Base-by-base conservation (phyloP, 345 rosid genomes). In the Brassica incana region DNA sequence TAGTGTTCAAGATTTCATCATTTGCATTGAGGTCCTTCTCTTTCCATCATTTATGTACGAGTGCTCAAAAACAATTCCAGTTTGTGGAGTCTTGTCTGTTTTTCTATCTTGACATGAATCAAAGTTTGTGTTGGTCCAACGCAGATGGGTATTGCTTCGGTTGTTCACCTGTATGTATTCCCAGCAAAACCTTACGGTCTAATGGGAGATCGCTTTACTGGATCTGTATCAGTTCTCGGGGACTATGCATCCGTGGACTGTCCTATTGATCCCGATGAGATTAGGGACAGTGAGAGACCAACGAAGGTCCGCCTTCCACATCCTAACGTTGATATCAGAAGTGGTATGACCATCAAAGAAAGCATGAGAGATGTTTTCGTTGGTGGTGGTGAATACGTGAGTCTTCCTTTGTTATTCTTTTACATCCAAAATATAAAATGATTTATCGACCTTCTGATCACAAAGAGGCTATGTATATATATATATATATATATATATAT, bases 121-220 rank as follows among this genome's bases (percentile, higher is more conserved):
- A 74, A 77, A 45, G 83, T 74, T 77, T 83, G 77, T 86, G 74
- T 88, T 87, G 81, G 84, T 87, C 87, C 87, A 89, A 90, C 73
- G 84, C 98, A 96, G 99, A 96, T 96, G 99, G 95, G 94, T 83
- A 88, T 96, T 76, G 99, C 99, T 86, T 93, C 98, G 18, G 76
- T 89, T 69, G 97, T 93, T 84, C 99, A 96, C 88, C 86, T 96
- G 1, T 92, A 88, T 81, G 99, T 93, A 72, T 96, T 90, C 87
- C 98, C 99, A 67, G 88, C 97, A 69, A 90, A 84, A 78, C 98
- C 98, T 16, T 95, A 95, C 20, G 88, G 92, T 85, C 85, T 88
- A 79, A 85, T 95, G 92, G 99, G 99, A 79, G 99, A 93, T 76
- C 86, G 85, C 71, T 80, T 89, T 78, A 74, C 88, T 15, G 99